Evolutionary conservation across 306 rosid genomes (phyloP), one percentile per base, ranked within the genome.

Genomic region (Lathyrus tuberosus): DNA sequence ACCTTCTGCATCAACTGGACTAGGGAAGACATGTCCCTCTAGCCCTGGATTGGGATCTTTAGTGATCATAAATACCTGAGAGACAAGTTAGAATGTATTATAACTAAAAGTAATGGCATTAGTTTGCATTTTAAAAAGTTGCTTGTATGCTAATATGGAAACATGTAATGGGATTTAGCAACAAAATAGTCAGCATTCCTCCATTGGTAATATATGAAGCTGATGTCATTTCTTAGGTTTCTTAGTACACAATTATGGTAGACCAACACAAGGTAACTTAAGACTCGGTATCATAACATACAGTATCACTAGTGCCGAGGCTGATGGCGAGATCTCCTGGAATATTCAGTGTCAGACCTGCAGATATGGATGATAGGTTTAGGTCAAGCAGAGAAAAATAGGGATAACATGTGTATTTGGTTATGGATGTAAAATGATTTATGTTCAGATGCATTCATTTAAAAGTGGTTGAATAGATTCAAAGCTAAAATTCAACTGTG

Each of bases 291-390:
- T 71, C 30, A 67, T 76, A 57, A 81, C 98, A 58, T 84, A 94
- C 99, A 9, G 97, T 91, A 76, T 94, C 99, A 80, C 99, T 91
- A 60, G 99, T 94, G 76, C 97, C 99, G 40, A 94, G 96, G 71
- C 99, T 94, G 84, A 91, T 88, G 67, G 88, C 99, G 17, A 94
- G 81, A 84, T 94, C 99, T 64, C 99, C 99, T 0, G 99, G 96
- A 73, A 87, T 82, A 81, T 89, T 87, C 13, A 94, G 83, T 60
- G 99, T 91, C 81, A 94, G 84, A 79, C 99, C 99, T 94, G 89
- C 84, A 85, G 35, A 56, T 64, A 70, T 31, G 11, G 48, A 49
- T 57, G 15, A 8, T 20, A 9, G 51, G 64, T 44, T 67, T 70
- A 65, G 52, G 37, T 52, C 53, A 20, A 62, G 62, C 48, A 44